Evolutionary conservation across 345 rosid species (phyloP), one percentile per base, ranked within the genome.

Genomic region (Rhodomyrtus tomentosa): DNA sequence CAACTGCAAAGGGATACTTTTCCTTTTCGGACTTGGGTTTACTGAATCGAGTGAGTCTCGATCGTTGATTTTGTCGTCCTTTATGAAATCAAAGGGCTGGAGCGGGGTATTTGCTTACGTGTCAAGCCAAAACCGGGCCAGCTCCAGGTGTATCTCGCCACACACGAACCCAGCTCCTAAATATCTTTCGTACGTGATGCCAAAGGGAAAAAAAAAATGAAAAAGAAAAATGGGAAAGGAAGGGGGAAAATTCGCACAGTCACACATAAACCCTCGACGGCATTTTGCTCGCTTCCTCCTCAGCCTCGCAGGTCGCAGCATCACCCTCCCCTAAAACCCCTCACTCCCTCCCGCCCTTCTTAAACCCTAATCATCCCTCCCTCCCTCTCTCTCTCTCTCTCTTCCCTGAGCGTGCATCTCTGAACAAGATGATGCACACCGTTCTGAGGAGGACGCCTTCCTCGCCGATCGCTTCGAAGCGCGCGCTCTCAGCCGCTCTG

Each of bases 341-440:
- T 10, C 50, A 3, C 55, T 8, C 59, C 45, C 18, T n/a, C 50
- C 87, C 4, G n/a, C 32, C 82, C 10, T 79, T 27, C 49, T 88
- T 86, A 88, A 91, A 88, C 93, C 93, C 91, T 91, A 88, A 85
- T 45, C 36, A 85, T 73, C 83, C 49, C 80, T n/a, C 56, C 11
- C 38, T 1, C 54, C 49, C 62, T 10, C 38, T 80, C 68, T 50
- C 36, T 22, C 32, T 82, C 16, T 22, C 55, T 68, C 68, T 29
- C 40, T 84, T 5, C 25, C 49, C 55, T 20, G 22, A 68, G 54
- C 51, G 79, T 68, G 79, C 79, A 36, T 48, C 81, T 40, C 84
- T 29, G 16, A 21, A 50, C 51, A 27, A n/a, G 51, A 94, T 92
- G 97, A 89, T 91, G 86, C 88, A 87, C 87, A 48, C 89, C 53